These are phyloP conservation scores for Hypoxylon fragiforme DNA, from an alignment of 495 filamentous ascomycete species.

Conservation along the genomic window DNA sequence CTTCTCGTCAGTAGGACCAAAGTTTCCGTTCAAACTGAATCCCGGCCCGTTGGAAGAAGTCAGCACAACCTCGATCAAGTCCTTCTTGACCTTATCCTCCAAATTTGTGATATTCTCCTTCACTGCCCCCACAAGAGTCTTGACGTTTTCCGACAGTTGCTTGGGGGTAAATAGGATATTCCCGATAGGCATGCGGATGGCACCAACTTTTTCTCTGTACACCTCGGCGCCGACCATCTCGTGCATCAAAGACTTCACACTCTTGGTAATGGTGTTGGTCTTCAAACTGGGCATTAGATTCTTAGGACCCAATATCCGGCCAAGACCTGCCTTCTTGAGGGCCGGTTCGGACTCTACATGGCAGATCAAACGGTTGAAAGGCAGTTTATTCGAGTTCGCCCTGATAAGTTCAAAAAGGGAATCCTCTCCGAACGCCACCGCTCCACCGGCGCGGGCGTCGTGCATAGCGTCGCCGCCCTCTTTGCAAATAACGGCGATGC, in stretches of 20 bases:
- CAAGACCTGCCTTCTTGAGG: slow-evolving; percentile 76
- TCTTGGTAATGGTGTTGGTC: slow-evolving; percentile 81
- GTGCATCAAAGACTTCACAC: slow-evolving; percentile 68
- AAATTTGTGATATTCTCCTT: slow-evolving; percentile 74
- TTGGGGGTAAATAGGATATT: slow-evolving; percentile 89
- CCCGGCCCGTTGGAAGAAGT: slow-evolving; percentile 85
- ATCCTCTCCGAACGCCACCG: slow-evolving; percentile 80
- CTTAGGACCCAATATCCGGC: slow-evolving; percentile 79
- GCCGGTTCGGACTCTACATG: slow-evolving; percentile 73
- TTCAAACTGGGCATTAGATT: slow-evolving; percentile 92
- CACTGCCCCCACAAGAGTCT: slow-evolving; percentile 70
- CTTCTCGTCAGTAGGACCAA: slow-evolving; percentile 61
- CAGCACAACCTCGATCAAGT: slow-evolving; percentile 90
- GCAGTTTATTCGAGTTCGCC: slow-evolving; percentile 58
- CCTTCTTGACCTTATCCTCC: slow-evolving; percentile 74
- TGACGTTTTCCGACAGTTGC: slow-evolving; percentile 83
- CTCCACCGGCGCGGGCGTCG: slow-evolving; percentile 74
- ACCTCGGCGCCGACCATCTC: slow-evolving; percentile 81
- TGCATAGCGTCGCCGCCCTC: slow-evolving; percentile 68
- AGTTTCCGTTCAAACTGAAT: slow-evolving; percentile 80
- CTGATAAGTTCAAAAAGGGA: slow-evolving; percentile 77
- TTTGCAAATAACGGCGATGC: slow-evolving; percentile 86
- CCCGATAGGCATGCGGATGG: slow-evolving; percentile 84
- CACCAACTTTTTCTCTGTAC: slow-evolving; percentile 83
- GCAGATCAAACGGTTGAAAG: slow-evolving; percentile 88